Base-by-base conservation (phyloP, 148 eudicot genomes). In the Nepenthes gracilis region DNA sequence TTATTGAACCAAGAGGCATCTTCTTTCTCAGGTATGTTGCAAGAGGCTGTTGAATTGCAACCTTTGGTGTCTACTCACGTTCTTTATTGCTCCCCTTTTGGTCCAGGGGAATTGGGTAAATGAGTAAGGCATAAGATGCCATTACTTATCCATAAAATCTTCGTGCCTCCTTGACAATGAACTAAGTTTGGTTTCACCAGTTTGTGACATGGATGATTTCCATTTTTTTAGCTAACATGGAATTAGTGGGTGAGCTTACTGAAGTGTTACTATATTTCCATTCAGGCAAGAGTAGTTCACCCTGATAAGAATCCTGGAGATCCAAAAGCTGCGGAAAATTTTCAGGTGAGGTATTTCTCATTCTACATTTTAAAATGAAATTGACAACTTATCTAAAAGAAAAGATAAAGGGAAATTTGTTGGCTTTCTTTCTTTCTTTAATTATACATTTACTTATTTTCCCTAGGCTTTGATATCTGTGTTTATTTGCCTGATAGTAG, bases 281-380 rank as follows among this genome's bases (percentile, higher is more conserved):
- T 60, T 64, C 70, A 91, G 97, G 97, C 97, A 73, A 87, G 90
- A 70, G 43, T 64, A 57, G 93, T 85, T 67, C 97, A 91, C 65
- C 97, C 97, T 62, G 97, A 91, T 69, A 91, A 91, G 76, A 85
- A 91, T 75, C 90, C 88, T 15, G 93, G 87, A 66, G 90, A 85
- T 63, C 87, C 97, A 63, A 65, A 81, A 61, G 85, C 97, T 72
- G 96, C 96, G 62, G 80, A 64, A 13, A 85, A 83, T 66, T 91
- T 91, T 70, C 93, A 83, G 87, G 97, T 91, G 71, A 49, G 33
- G 2, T 6, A 75, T 47, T 4, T 35, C 54, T n/a, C 5, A 52
- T 13, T 14, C 32, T 12, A 23, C 14, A 52, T 50, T 14, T 50
- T 50, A 50, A 6, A 2, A 4, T 13, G 32, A 13, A 4, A 52